phyloP scores from a whole-genome alignment of 2,329 filamentous ascomycete genomes.

The Madurella fahalii region DNA sequence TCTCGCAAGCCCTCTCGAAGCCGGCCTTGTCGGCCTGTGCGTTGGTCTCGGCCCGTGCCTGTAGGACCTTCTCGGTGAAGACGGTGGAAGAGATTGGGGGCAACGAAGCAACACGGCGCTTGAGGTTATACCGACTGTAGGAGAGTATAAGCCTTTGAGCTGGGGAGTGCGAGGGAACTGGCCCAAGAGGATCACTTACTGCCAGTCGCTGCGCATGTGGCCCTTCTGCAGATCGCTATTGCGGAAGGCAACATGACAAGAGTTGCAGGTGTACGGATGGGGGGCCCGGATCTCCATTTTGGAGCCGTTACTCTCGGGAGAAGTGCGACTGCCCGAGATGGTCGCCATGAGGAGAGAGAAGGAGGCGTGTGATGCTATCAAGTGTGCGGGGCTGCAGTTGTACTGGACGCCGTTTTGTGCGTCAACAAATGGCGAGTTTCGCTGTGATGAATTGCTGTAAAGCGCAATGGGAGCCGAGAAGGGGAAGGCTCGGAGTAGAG shows the following conservation, averaged over 20 bases:
- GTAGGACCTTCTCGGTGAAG: slow-evolving; percentile 93
- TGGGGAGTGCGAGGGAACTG: neutral
- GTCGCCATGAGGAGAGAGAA: slow-evolving; percentile 43
- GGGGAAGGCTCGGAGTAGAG: neutral
- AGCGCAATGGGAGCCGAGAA: neutral
- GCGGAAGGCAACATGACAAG: slow-evolving; percentile 93
- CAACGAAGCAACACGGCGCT: slow-evolving; percentile 84
- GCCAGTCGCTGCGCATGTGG: slow-evolving; percentile 99
- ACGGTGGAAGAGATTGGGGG: slow-evolving; percentile 87
- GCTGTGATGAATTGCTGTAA: neutral
- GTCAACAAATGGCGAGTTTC: neutral
- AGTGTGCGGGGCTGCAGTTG: too few relatives aligned
- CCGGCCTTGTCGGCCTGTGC: slow-evolving; percentile 84
- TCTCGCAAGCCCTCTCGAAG: slow-evolving; percentile 77
- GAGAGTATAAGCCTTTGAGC: slow-evolving; percentile 17
- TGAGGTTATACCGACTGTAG: slow-evolving; percentile 84
- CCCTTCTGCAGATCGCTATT: slow-evolving; percentile 87
- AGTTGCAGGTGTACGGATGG: slow-evolving; percentile 97
- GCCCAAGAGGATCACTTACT: slow-evolving; percentile 56
- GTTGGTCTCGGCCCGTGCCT: slow-evolving; percentile 77
- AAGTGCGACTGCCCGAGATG: slow-evolving; percentile 37
- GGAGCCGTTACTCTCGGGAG: slow-evolving; percentile 24
- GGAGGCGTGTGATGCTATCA: neutral
- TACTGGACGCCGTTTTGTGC: neutral
- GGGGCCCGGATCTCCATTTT: slow-evolving; percentile 41